Evolutionary conservation across 768 basidiomycete genomes (phyloP), one percentile per base, ranked within the genome.

Genomic region (Lyophyllum atratum): DNA sequence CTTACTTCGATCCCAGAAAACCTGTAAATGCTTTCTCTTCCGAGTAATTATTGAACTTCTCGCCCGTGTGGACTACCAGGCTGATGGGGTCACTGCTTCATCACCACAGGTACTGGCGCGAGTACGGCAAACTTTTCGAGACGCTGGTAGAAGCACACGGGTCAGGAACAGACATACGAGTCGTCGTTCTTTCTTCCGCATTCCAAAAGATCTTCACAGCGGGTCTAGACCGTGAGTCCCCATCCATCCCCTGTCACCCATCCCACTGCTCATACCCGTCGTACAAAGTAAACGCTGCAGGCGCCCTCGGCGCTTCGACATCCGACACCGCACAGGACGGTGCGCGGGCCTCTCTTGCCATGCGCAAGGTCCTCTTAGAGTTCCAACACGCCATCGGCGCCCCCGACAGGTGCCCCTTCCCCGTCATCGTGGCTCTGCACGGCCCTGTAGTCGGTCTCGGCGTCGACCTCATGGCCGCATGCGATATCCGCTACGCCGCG

Each of bases 341-440:
- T 0, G 86, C 83, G 0, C 76, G 90, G 0, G 72, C 72, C 0
- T 82, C 86, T 0, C 67, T 87, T 2, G 67, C 74, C 5, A 72
- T 80, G 5, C 78, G 83, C 21, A 68, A 78, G 15, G 72, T 78
- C 58, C 69, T 91, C 34, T 67, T 72, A 3, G 70, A 73, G 37
- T 91, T 95, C 71, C 94, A 97, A 74, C 66, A 72, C 19, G 83
- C 85, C 26, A 89, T 96, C 42, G 76, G 83, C 0, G 77, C 87
- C 0, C 84, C 92, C 0, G 85, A 88, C 59, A 74, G 81, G 11
- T 87, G 86, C 54, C 79, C 80, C 0, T 86, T 90, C 66, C 94
- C 95, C 0, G 90, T 96, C 54, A 90, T 97, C 42, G 90, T 77
- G 0, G 93, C 94, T 0, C 74, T 90, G 0, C 88, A 93, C 63